Percentiles rank a stretch among this genome's conserved stretches.
Evolutionary conservation across 495 filamentous ascomycete species (phyloP).

Genomic region (Aspergillus nidulans): DNA sequence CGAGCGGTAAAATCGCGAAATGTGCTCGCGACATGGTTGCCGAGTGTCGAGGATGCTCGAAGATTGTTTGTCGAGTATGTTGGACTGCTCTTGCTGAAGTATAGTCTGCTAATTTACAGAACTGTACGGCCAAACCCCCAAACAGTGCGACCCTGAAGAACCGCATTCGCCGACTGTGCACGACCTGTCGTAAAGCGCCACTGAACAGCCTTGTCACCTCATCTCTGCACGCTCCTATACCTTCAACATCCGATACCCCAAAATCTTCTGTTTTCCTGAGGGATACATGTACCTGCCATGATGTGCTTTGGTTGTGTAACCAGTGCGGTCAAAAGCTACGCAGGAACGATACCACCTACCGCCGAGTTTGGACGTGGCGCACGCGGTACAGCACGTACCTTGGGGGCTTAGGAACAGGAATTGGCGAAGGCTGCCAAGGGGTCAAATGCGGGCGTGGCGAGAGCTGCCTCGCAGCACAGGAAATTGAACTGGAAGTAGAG

Average conservation of each 20-base stretch:
- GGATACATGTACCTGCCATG: conserved; percentile 64
- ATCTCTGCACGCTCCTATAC: conserved; percentile 3
- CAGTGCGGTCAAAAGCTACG: conserved; percentile 68
- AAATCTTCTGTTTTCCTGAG: conserved; percentile 43
- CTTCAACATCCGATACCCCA: not conserved
- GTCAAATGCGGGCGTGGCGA: conserved; percentile 74
- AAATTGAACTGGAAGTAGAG: conserved; percentile 76
- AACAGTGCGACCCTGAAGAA: conserved; percentile 53
- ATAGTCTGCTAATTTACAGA: conserved; percentile 43
- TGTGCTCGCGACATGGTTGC: conserved; percentile 84
- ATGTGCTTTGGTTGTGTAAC: conserved; percentile 73
- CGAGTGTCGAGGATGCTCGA: conserved; percentile 73
- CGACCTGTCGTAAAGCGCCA: conserved; percentile 63
- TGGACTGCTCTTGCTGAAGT: not conserved
- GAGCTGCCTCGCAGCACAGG: conserved; percentile 63
- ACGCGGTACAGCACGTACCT: conserved; percentile 76
- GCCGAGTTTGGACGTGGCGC: conserved; percentile 82
- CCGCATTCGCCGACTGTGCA: conserved; percentile 76
- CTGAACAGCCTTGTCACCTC: conserved; percentile 36
- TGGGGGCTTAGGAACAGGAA: conserved; percentile 77
- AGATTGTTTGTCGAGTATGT: conserved; percentile 69
- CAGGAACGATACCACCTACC: conserved; percentile 67
- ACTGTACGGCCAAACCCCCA: conserved; percentile 78
- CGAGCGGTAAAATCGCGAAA: conserved; percentile 61
- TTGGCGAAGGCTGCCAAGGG: conserved; percentile 81